Percentiles rank a stretch among this genome's conserved stretches.
Conservation (phyloP, 164 flowering plant species). For the Nymphaea thermarum region DNA sequence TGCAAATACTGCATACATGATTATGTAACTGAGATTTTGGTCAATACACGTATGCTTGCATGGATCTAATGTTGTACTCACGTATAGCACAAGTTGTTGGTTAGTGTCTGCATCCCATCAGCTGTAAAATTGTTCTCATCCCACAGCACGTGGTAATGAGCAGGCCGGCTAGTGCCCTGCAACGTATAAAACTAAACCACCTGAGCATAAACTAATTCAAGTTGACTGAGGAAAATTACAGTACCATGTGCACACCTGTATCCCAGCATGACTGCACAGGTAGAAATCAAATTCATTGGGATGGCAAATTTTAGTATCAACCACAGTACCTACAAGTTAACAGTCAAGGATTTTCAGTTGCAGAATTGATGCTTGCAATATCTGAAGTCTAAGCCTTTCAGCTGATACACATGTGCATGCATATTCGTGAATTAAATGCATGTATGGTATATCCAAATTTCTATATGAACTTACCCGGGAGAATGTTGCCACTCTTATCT, state of each 20-base stretch:
- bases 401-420: too few relatives aligned
- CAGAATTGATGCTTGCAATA: too few relatives aligned
- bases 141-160: constrained; percentile 69
- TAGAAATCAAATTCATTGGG: constrained; percentile 84
- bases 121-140: constrained; percentile 70
- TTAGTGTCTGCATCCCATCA: constrained; percentile 43
- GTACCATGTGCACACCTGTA: constrained; percentile 37
- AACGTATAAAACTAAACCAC: neutral
- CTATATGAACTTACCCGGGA: constrained; percentile 40
- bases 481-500: constrained; percentile 74
- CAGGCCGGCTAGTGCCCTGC: constrained; percentile 75
- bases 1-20: too few relatives aligned
- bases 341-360: neutral
- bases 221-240: neutral
- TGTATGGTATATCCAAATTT: too few relatives aligned
- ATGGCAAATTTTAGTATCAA: constrained; percentile 76
- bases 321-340: constrained; percentile 60
- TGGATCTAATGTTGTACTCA: constrained; percentile 8
- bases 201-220: neutral
- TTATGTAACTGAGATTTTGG: too few relatives aligned
- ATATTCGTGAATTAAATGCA: too few relatives aligned
- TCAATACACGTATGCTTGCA: too few relatives aligned
- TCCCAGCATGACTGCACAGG: constrained; percentile 91
- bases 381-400: too few relatives aligned
- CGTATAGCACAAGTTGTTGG: constrained; percentile 76